Conservation (phyloP, 768 basidiomycete genomes). For the Termitomyces sp. region DNA sequence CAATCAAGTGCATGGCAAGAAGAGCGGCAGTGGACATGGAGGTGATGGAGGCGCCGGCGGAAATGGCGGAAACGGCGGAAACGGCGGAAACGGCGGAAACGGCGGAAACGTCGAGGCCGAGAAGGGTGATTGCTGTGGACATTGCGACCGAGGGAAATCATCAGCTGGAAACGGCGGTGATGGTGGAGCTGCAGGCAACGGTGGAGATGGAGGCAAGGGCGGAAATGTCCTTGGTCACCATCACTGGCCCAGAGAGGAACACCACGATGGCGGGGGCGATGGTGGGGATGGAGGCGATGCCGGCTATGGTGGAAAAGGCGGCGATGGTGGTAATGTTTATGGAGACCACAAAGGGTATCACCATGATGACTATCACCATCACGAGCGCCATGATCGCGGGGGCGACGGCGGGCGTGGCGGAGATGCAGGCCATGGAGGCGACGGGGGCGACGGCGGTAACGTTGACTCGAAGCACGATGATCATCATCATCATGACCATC, state of each 20-base stretch:
- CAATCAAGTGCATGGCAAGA: not conserved
- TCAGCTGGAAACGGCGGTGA: slow-evolving; percentile 2
- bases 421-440: not conserved
- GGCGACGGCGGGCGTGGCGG: not conserved
- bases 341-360: not conserved
- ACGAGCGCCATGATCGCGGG: not conserved
- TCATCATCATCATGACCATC: not conserved
- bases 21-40: not conserved
- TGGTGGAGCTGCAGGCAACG: slow-evolving; percentile 5
- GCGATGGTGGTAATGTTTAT: not conserved
- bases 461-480: not conserved
- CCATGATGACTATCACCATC: not conserved
- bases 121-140: not conserved
- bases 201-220: slow-evolving; percentile 4
- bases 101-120: slow-evolving; percentile 1
- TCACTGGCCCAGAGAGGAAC: not conserved
- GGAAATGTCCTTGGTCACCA: not conserved
- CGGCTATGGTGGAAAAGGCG: not conserved
- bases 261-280: not conserved
- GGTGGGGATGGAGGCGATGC: not conserved
- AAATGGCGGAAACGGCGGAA: not conserved
- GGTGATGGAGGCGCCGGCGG: slow-evolving; percentile 4
- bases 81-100: not conserved
- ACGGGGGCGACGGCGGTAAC: not conserved
- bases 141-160: not conserved